Evolutionary conservation across 805 yeast genomes (phyloP).

Genomic region (Ogataea allantospora): DNA sequence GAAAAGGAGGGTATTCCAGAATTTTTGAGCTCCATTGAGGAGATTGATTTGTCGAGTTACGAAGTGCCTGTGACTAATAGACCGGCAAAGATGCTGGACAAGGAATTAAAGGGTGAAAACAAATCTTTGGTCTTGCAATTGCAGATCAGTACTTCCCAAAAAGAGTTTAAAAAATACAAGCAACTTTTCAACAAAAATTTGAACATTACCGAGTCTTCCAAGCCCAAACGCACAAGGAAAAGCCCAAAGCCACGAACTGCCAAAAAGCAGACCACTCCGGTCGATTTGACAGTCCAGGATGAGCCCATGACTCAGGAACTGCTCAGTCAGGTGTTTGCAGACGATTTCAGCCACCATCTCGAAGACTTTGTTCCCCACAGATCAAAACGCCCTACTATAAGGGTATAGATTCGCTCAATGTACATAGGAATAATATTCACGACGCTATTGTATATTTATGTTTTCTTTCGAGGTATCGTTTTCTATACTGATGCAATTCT

Average conservation of each 20-base stretch:
- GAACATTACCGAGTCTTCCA: neutral
- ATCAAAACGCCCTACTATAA: neutral
- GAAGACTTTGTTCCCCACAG: neutral
- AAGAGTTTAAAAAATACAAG: slow-evolving; percentile 31
- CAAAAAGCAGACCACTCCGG: no score
- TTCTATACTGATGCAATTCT: slow-evolving; percentile 19
- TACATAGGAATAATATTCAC: neutral
- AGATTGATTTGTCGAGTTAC: slow-evolving; percentile 17
- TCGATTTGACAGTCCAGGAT: no score
- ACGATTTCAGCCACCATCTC: neutral
- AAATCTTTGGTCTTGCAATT: slow-evolving; percentile 27
- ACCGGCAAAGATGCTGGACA: slow-evolving; percentile 31
- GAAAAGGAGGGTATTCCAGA: slow-evolving; percentile 35
- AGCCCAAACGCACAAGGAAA: neutral
- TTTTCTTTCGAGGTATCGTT: slow-evolving; percentile 23
- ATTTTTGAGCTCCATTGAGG: slow-evolving; percentile 21
- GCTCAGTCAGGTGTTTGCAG: no score
- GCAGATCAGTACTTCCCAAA: slow-evolving; percentile 30
- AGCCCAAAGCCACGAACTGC: no score
- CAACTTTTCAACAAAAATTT: slow-evolving; percentile 19
- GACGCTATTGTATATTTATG: slow-evolving; percentile 1
- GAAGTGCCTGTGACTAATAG: slow-evolving; percentile 13
- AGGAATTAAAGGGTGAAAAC: slow-evolving; percentile 22
- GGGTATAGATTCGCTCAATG: neutral
- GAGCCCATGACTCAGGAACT: no score